A percentile compares a stretch with the other conserved stretches of the same genome.
These are phyloP conservation scores for Diaporthe sp. DNA, from an alignment of 2,329 filamentous ascomycete species.

Conservation along the genomic window DNA sequence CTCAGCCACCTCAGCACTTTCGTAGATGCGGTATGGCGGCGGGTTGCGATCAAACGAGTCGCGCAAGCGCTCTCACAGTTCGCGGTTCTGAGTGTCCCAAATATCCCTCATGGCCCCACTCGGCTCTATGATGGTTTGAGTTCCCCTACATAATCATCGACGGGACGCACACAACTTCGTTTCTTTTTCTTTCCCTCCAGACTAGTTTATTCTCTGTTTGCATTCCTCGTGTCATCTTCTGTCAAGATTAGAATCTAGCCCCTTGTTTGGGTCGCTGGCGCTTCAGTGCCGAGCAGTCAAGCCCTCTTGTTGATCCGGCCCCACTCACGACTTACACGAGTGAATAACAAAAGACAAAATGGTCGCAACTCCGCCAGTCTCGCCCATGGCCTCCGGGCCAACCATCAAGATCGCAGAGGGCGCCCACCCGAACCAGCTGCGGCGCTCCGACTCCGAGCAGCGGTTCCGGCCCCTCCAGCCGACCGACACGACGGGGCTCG, in stretches of 20 bases:
- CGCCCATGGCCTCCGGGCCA: conserved; percentile 13
- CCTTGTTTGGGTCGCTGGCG: conserved; percentile 16
- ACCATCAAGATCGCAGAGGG: conserved; percentile 43
- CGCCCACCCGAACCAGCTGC: conserved; percentile 34
- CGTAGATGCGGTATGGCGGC: conserved; percentile 8
- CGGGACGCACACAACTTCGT: neutral
- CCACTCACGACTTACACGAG: conserved; percentile 22
- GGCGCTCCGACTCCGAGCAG: conserved; percentile 39
- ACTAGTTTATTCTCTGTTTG: neutral
- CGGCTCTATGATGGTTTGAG: conserved; percentile 19
- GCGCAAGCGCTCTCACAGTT: neutral
- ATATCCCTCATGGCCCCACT: conserved; percentile 40
- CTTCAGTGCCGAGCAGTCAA: conserved; percentile 32
- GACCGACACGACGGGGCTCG: conserved; percentile 41
- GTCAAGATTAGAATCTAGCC: neutral
- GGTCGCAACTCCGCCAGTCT: neutral
- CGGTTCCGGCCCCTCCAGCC: conserved; percentile 34
- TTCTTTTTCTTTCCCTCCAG: neutral
- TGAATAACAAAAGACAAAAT: conserved; percentile 11
- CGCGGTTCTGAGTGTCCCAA: neutral
- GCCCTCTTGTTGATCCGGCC: neutral
- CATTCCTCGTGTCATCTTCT: neutral
- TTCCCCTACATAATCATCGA: neutral
- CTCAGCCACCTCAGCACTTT: conserved; percentile 33
- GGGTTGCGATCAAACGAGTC: conserved; percentile 17